These are phyloP conservation scores for Aspergillus glaucus DNA, from an alignment of 2,329 filamentous ascomycete species.

Conservation along the genomic window DNA sequence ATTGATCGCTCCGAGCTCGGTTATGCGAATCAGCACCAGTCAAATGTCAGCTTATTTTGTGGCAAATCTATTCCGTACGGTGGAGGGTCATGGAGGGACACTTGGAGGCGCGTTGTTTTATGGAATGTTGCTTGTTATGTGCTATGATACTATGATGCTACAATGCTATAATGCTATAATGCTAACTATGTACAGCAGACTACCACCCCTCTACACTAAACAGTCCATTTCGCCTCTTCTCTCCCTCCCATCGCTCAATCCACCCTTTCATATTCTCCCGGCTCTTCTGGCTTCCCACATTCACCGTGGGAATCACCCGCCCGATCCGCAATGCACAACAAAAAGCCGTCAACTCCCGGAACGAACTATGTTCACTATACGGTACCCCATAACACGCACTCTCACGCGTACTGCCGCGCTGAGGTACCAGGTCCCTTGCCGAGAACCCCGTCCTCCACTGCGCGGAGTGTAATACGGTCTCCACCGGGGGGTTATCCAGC, in stretches of 20 bases:
- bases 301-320: constrained; percentile 88
- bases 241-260: constrained; percentile 58
- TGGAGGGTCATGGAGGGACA: neutral
- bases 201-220: constrained; percentile 36
- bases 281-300: constrained; percentile 61
- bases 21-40: neutral
- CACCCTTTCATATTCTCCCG: constrained; percentile 61
- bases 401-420: constrained; percentile 75
- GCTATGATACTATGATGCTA: neutral
- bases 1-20: constrained; percentile 8
- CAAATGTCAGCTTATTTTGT: neutral
- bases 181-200: constrained; percentile 15
- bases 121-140: neutral
- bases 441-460: constrained; percentile 72
- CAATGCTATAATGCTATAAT: neutral
- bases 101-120: no score
- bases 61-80: neutral
- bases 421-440: constrained; percentile 66
- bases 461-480: constrained; percentile 58
- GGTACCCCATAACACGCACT: constrained; percentile 89
- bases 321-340: constrained; percentile 81
- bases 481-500: constrained; percentile 57
- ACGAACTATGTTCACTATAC: constrained; percentile 93
- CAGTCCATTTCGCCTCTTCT: constrained; percentile 57
- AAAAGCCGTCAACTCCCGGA: constrained; percentile 90